Base-by-base conservation (phyloP, 768 basidiomycete genomes). In the Hemileccinum rubropunctum region DNA sequence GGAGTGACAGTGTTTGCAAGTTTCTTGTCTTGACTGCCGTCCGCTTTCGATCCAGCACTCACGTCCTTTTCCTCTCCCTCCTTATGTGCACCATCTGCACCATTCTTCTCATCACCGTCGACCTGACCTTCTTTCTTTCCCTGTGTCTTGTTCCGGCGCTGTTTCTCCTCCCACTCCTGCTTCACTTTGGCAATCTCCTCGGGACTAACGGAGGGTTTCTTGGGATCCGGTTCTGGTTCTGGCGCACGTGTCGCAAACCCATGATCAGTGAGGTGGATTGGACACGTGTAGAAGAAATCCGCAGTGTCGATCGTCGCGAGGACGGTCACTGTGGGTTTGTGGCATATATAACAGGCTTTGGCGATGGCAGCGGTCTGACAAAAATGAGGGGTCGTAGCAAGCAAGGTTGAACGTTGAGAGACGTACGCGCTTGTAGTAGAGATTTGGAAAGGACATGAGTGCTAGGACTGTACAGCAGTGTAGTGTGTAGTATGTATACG, bases 381-480 rank as follows among this genome's bases (percentile, higher is more conserved):
- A 48, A 43, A 15, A 33, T 33, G 42, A 39, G 42, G 30, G 18
- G 39, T 45, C 37, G 42, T 47, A 21, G 14, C 28, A 12, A 12
- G 33, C 30, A 11, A 21, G 5, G n/a, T n/a, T n/a, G n/a, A n/a
- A n/a, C n/a, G n/a, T n/a, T n/a, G n/a, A n/a, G 41, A 30, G 21
- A 76, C 82, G 74, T 67, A 92, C 91, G 59, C 92, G 82, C 69
- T 90, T 91, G 73, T 92, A 94, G 71, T 95, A 97, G 38, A 91
- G 61, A 66, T 97, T 95, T 28, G 76, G 76, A 71, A 90, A 87
- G 37, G 81, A 82, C 87, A 88, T 88, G 23, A 23, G 23, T 23
- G 23, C 27, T 28, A 30, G 28, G 6, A 23, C 3, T 23, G 23
- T 6, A 23, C 28, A 30, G 28, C 11, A 12, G 28, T 30, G 28